Base-by-base conservation (phyloP, 2,329 filamentous ascomycete species). In the Aurifilum marmelostoma region DNA sequence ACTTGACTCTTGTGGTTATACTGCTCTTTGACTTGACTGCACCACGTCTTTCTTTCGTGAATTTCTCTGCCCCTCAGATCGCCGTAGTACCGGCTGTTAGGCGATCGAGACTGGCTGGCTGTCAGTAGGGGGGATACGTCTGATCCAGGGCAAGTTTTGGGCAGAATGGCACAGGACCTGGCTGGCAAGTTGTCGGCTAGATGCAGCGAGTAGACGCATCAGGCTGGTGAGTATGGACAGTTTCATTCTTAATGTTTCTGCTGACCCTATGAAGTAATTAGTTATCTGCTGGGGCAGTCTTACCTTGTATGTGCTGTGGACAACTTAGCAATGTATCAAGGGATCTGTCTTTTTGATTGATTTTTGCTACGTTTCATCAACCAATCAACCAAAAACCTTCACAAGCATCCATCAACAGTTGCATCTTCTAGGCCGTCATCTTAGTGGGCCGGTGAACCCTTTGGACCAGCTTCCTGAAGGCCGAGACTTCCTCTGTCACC, bases 1-100 rank as follows among this genome's bases (percentile, higher is more conserved):
- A 63, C 61, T 63, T 63, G 61, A 63, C 34, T 63, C 41, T 63
- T 63, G 60, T 62, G 61, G 41, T 63, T 63, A 12, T 32, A 9
- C 27, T 63, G 61, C 27, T 47, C 24, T 8, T 50, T 47, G 41
- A 50, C 41, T 24, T 63, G 27, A 18, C 39, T 50, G 24, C 61
- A 50, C 6, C 24, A 11, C 43, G 43, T 32, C 12, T 63, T 50
- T n/a, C 16, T 16, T 50, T 43, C 24, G 61, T 63, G 61, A 63
- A 5, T 9, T 8, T 16, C 2, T 16, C 43, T 21, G 1, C 43
- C 43, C 7, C 21, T 5, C 43, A 3, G 6, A 43, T 24, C n/a
- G n/a, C n/a, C n/a, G n/a, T 14, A 32, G 14, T 24, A 37, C 32
- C n/a, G 39, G 60, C 39, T 11, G n/a, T n/a, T n/a, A 9, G 6